These are phyloP conservation scores for Streptanthus diversifolius DNA, from an alignment of 345 rosid species.

Conservation along the genomic window DNA sequence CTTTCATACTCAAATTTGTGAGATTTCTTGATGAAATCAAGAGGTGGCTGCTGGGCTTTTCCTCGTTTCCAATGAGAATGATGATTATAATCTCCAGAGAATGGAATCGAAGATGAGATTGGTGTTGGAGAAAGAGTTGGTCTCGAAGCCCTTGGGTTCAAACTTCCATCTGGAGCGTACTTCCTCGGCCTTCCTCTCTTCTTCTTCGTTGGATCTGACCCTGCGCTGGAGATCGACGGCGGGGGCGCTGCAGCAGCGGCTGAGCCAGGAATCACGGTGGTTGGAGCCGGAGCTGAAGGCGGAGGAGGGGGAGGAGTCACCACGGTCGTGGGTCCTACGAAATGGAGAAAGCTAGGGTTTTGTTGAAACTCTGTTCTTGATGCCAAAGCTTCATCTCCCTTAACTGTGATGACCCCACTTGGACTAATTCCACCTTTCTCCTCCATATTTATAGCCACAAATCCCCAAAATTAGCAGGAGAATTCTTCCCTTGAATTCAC, in stretches of 20 bases:
- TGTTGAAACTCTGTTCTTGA: conserved; percentile 51
- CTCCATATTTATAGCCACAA: conserved; percentile 51
- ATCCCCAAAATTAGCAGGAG: conserved; percentile 1
- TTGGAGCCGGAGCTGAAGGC: background rate
- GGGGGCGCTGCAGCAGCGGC: conserved; percentile 10
- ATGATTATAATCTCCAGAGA: conserved; percentile 46
- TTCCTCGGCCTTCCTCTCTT: conserved; percentile 95
- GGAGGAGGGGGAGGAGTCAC: conserved; percentile 15
- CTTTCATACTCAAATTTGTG: conserved; percentile 46
- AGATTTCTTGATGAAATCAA: conserved; percentile 52
- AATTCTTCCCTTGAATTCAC: background rate
- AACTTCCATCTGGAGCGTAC: conserved; percentile 64
- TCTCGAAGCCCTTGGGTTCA: conserved; percentile 28
- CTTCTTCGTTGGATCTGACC: conserved; percentile 55
- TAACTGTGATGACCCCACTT: conserved; percentile 41
- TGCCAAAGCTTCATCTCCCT: conserved; percentile 51
- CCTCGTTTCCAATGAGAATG: conserved; percentile 61
- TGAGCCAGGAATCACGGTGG: conserved; percentile 27
- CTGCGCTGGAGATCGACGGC: conserved; percentile 15
- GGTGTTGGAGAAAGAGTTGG: conserved; percentile 83
- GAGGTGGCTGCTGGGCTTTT: conserved; percentile 43
- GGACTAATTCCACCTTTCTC: conserved; percentile 49
- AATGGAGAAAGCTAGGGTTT: conserved; percentile 38
- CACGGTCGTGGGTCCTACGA: conserved; percentile 29
- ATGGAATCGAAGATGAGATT: conserved; percentile 83